phyloP scores from a whole-genome alignment of 306 rosid species.

The peach (Prunus persica) region DNA sequence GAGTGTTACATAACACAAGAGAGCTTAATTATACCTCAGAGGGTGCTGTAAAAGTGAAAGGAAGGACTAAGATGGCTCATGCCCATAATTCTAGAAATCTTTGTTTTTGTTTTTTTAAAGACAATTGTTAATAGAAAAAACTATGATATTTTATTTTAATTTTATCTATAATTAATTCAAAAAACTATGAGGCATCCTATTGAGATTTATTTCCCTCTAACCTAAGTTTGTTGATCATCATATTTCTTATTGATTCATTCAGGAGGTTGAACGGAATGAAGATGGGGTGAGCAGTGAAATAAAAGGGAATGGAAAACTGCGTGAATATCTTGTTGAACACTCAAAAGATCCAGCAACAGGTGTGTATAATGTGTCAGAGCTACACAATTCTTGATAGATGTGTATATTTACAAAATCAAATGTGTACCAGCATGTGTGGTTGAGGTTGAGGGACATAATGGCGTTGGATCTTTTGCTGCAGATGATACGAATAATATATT shows the following conservation, averaged over 20 bases:
- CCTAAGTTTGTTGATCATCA: not conserved
- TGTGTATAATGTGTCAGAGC: not conserved
- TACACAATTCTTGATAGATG: not conserved
- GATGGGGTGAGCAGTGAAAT: not conserved
- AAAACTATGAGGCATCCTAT: not conserved
- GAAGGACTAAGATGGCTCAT: not conserved
- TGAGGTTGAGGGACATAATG: not conserved
- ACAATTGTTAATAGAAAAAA: not conserved
- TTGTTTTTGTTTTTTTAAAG: not conserved
- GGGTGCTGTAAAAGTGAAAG: not conserved
- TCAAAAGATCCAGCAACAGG: not conserved
- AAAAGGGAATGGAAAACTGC: constrained; percentile 3
- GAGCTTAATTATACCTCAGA: not conserved
- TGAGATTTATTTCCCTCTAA: not conserved
- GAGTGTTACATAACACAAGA: not conserved
- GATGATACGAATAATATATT: not conserved
- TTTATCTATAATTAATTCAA: not conserved
- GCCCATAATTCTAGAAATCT: not conserved
- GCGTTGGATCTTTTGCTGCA: not conserved
- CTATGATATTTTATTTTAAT: not conserved
- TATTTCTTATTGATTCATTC: not conserved
- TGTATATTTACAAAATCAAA: not conserved
- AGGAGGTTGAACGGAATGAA: constrained; percentile 6
- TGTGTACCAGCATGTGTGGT: constrained; percentile 3
- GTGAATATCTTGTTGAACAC: not conserved